Conservation (phyloP, 1,284 basidiomycete genomes). For the Caloboletus inedulis region DNA sequence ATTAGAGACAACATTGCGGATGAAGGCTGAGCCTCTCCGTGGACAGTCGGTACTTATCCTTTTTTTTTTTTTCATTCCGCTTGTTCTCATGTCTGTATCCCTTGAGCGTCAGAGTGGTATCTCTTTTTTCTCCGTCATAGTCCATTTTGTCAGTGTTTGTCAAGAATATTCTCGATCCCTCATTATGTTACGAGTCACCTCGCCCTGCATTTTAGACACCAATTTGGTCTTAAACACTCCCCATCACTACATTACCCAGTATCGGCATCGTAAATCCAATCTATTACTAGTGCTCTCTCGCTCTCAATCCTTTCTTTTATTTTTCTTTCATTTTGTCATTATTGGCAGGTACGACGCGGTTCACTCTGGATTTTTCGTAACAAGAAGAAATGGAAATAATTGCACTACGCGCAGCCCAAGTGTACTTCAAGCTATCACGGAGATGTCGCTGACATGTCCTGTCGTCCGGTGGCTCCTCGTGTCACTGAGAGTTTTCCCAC, state of each 20-base stretch:
- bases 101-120: slow-evolving; percentile 3
- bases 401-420: neutral
- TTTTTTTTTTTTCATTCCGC: neutral
- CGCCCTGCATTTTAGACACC: slow-evolving; percentile 19
- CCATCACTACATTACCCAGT: slow-evolving; percentile 28
- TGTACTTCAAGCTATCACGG: too few species aligned
- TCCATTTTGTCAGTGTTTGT: slow-evolving; percentile 14
- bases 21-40: slow-evolving; percentile 33
- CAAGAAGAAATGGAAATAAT: slow-evolving; percentile 10
- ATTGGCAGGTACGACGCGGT: slow-evolving; percentile 14
- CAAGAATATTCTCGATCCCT: slow-evolving; percentile 16
- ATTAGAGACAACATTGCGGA: slow-evolving; percentile 17
- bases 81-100: neutral
- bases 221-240: slow-evolving; percentile 9
- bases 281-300: slow-evolving; percentile 21
- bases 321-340: neutral
- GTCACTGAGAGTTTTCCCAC: too few species aligned
- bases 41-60: slow-evolving; percentile 8
- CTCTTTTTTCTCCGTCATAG: neutral
- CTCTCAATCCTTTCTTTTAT: neutral
- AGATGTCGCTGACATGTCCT: too few species aligned
- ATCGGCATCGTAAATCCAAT: slow-evolving; percentile 27
- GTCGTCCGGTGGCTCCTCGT: too few species aligned
- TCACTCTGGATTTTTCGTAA: slow-evolving; percentile 18
- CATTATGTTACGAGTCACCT: slow-evolving; percentile 8